Evolutionary conservation across 1,284 basidiomycete genomes (phyloP).

Genomic region (Cystobasidiaceae sp.): DNA sequence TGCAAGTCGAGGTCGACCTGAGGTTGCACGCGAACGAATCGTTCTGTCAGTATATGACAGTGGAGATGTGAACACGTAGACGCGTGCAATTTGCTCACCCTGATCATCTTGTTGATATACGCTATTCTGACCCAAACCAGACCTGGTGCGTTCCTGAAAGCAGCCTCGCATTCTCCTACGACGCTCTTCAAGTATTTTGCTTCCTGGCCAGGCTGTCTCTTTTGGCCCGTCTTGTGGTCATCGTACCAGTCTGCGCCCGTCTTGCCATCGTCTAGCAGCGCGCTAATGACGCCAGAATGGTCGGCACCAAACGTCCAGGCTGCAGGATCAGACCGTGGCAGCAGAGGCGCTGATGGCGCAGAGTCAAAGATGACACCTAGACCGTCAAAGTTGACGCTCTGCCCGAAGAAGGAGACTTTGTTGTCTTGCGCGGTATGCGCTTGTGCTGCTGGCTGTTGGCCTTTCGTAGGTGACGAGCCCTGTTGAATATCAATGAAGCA

Average conservation of each 20-base stretch:
- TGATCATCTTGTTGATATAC: constrained; percentile 39
- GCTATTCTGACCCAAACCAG: constrained; percentile 43
- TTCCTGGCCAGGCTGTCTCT: constrained; percentile 35
- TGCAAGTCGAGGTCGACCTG: constrained; percentile 43
- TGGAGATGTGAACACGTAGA: not conserved
- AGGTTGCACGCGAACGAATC: not conserved
- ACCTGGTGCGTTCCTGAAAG: constrained; percentile 42
- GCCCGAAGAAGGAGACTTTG: constrained; percentile 43
- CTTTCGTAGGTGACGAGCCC: not conserved
- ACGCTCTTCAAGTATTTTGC: constrained; percentile 40
- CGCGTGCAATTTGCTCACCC: constrained; percentile 31
- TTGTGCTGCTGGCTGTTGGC: constrained; percentile 1
- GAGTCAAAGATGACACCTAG: constrained; percentile 44
- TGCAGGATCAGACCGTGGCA: constrained; percentile 36
- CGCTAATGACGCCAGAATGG: constrained; percentile 40
- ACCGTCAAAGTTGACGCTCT: constrained; percentile 40
- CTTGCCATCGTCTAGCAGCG: constrained; percentile 42
- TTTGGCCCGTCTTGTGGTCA: constrained; percentile 27
- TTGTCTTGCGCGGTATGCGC: constrained; percentile 36
- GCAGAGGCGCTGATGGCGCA: constrained; percentile 38
- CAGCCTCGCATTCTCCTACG: constrained; percentile 44
- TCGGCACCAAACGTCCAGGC: constrained; percentile 36
- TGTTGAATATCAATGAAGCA: not conserved
- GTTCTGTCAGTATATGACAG: not conserved
- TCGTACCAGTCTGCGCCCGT: constrained; percentile 41